These are phyloP conservation scores for Termitomyces eurrhizus DNA, from an alignment of 768 basidiomycete species.

Conservation along the genomic window DNA sequence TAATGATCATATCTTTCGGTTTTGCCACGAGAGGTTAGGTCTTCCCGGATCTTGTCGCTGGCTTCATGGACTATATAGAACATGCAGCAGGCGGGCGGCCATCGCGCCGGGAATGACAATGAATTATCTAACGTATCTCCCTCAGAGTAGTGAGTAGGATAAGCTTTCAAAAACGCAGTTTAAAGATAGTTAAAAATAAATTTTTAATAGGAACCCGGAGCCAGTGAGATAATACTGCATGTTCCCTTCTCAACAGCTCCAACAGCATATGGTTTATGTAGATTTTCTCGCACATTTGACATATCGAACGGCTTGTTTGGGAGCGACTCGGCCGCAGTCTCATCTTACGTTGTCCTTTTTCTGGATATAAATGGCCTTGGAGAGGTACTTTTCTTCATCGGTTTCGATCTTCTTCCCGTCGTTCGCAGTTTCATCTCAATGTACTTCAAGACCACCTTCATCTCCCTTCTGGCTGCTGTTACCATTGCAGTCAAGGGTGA, in stretches of 20 bases:
- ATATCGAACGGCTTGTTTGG: neutral
- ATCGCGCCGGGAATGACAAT: neutral
- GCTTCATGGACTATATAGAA: neutral
- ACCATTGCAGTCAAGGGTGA: slow-evolving; percentile 24
- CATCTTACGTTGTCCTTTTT: neutral
- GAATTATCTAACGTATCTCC: neutral
- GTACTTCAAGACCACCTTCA: slow-evolving; percentile 13
- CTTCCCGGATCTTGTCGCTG: too few relatives aligned
- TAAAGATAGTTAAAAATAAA: neutral
- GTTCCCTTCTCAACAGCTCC: neutral
- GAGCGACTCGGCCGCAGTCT: neutral
- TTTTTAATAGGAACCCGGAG: neutral
- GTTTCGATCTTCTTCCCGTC: neutral
- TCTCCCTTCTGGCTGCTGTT: slow-evolving; percentile 16
- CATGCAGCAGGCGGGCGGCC: neutral
- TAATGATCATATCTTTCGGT: neutral
- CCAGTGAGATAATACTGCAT: neutral
- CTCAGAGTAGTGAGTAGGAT: neutral
- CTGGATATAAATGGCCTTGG: neutral
- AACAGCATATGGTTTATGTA: neutral
- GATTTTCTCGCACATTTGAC: neutral
- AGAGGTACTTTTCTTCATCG: neutral
- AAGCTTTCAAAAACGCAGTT: neutral
- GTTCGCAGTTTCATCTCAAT: neutral
- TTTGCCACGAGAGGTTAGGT: neutral